These are phyloP conservation scores for Aquilaria agallochum DNA, from an alignment of 441 rosid species.

Conservation along the genomic window DNA sequence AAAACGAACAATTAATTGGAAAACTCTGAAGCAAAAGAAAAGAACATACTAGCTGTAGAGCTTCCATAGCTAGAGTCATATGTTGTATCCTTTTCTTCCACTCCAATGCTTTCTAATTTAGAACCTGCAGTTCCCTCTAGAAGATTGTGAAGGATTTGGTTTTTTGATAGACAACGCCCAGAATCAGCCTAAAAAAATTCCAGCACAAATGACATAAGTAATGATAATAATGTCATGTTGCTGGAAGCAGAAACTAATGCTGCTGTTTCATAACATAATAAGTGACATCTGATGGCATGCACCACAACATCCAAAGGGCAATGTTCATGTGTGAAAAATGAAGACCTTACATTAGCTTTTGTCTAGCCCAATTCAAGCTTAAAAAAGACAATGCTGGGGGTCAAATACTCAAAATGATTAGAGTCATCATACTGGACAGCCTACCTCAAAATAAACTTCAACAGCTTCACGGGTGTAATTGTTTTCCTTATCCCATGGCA, in stretches of 20 bases:
- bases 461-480: constrained; percentile 63
- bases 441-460: constrained; percentile 87
- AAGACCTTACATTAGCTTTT: background rate
- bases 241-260: too few species aligned
- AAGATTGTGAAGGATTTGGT: constrained; percentile 47
- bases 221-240: too few species aligned
- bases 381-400: too few species aligned
- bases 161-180: constrained; percentile 41
- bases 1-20: too few species aligned
- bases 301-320: background rate
- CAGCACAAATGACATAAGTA: background rate
- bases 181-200: constrained; percentile 50
- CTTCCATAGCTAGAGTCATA: constrained; percentile 19
- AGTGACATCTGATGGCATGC: too few species aligned
- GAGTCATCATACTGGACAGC: background rate
- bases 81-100: constrained; percentile 35
- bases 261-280: too few species aligned
- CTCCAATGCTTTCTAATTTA: constrained; percentile 37
- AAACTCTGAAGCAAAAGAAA: constrained; percentile 1
- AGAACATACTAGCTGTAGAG: constrained; percentile 21
- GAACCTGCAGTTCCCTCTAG: constrained; percentile 87
- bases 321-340: too few species aligned
- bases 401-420: too few species aligned
- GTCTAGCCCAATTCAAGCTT: too few species aligned
- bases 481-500: constrained; percentile 75